Conservation (phyloP, 306 rosid species). For the Prunus mume region DNA sequence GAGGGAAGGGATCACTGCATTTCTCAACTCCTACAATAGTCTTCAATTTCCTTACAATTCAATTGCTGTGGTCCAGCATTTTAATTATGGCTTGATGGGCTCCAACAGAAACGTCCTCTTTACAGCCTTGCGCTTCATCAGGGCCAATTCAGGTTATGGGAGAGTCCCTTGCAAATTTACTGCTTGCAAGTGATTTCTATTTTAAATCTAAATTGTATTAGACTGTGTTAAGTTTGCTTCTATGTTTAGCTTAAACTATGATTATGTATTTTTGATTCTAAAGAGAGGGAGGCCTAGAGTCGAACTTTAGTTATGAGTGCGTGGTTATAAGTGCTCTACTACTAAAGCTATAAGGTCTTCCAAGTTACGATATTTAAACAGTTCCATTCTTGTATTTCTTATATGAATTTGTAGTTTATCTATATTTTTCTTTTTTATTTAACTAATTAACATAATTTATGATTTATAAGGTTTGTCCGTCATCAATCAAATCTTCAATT, state of each 20-base stretch:
- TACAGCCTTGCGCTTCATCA: constrained; percentile 64
- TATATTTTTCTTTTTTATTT: no score
- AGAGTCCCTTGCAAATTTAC: constrained; percentile 70
- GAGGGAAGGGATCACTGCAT: constrained; percentile 73
- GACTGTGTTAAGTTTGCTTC: neutral
- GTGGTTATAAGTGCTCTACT: neutral
- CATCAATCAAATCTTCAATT: no score
- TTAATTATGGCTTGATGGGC: constrained; percentile 67
- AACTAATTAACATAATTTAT: no score
- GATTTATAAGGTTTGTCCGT: no score
- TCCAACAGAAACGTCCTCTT: constrained; percentile 50
- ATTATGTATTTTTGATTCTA: neutral
- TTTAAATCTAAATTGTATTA: neutral
- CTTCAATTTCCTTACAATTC: constrained; percentile 59
- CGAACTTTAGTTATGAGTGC: neutral
- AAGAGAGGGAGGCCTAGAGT: neutral
- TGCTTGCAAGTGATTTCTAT: constrained; percentile 42
- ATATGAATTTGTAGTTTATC: no score
- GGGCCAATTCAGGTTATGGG: constrained; percentile 70
- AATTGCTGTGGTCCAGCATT: constrained; percentile 45
- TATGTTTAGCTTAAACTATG: neutral
- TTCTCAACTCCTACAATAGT: constrained; percentile 72
- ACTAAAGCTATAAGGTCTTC: neutral
- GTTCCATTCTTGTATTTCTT: no score
- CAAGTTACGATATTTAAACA: no score